Evolutionary conservation across 2,329 filamentous ascomycete genomes (phyloP), one percentile per base, ranked within the genome.

Genomic region (Rhinocladiella mackenziei): DNA sequence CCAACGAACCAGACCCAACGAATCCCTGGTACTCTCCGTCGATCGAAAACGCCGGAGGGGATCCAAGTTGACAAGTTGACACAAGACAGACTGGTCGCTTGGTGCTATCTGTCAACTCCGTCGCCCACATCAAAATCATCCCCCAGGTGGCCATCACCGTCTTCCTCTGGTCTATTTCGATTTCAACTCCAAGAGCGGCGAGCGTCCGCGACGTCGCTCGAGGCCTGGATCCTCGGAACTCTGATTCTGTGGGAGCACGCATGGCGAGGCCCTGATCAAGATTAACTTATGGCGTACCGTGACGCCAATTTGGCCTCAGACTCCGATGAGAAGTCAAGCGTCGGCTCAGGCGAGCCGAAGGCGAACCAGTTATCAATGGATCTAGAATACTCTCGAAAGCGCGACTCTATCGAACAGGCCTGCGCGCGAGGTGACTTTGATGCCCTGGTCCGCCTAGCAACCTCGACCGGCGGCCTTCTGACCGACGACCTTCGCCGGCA

Each of bases 401-500:
- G 58, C 62, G 64, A 50, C 59, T 67, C 39, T 60, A 81, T 84
- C 35, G 63, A 75, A 14, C 69, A 74, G 32, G 84, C 84, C 20
- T 87, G 83, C 66, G 68, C 67, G 51, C 66, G 66, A 58, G 70
- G 65, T 39, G 76, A 87, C 60, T 63, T 83, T 25, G 64, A 72
- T 25, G 65, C 67, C 31, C 71, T 89, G 43, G 71, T 76, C 48
- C 58, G 59, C 9, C 68, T 84, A 48, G 83, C 84, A 28, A 74
- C 76, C 39, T 78, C 79, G 1, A 66, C 71, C 40, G 83, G 81
- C n/a, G 84, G 84, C 13, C 74, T 88, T 51, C 60, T 87, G 43
- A 74, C 72, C 14, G 84, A 89, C 61, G 67, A 72, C 19, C 65
- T 92, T 51, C 83, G 89, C 55, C 77, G 78, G 59, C 69, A 72